Base-by-base conservation (phyloP, 176 grass and related monocot species). In the Aegilops longissima region DNA sequence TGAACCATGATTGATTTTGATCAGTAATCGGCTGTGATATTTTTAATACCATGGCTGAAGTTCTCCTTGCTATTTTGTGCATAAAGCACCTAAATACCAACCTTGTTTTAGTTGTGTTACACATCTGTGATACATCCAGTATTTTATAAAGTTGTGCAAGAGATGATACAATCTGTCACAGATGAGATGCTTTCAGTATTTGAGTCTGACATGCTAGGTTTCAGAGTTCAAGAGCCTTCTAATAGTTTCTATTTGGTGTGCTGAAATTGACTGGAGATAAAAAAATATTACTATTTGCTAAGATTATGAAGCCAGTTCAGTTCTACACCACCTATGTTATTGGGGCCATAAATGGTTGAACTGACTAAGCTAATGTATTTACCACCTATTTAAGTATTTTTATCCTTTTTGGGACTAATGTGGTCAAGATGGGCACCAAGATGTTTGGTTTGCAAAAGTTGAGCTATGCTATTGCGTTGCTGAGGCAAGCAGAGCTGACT, bases 381-480 rank as follows among this genome's bases (percentile, higher is more conserved):
- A 27, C 20, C 12, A 76, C 18, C 8, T 12, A 85, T 49, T 66
- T 27, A 27, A 27, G 27, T 27, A 27, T 27, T 27, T 27, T 73
- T 63, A 8, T 27, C 18, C 38, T 34, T 4, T 11, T n/a, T 38
- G 35, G 70, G 2, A 1, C 38, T 47, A 84, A 17, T 9, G 20
- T 51, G 11, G 8, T 74, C 17, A 49, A 77, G 12, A 85, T 18
- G 61, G 59, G 5, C 24, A 40, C 42, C 9, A 52, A 66, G 29
- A 85, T 77, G 73, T 49, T 25, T 77, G 42, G 61, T 52, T 44
- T 20, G 30, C 12, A 67, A 54, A 27, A 31, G 14, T 77, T 85
- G 42, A 64, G 30, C 29, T 35, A 33, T 12, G 33, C 18, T 83
- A 59, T 54, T 36, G 8, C 25, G 47, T 71, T 83, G 17, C 21